phyloP scores from a whole-genome alignment of 2,329 filamentous ascomycete genomes.

The Aspergillus amoenus region DNA sequence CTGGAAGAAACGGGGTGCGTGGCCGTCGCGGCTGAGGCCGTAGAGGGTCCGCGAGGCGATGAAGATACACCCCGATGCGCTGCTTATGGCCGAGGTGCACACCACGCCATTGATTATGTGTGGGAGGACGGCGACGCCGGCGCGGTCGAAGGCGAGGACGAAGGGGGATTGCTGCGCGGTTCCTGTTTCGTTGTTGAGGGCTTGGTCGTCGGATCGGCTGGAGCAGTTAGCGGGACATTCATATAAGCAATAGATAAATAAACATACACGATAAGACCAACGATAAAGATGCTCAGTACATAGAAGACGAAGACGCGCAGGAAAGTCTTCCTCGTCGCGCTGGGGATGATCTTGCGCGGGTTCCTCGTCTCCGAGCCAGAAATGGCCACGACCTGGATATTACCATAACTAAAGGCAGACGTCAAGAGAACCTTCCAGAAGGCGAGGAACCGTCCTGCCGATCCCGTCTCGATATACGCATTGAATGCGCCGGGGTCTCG shows the following conservation, averaged over 20 bases:
- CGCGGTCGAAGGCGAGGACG: background rate
- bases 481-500: constrained; percentile 15
- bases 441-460: constrained; percentile 20
- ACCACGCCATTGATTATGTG: constrained; percentile 6
- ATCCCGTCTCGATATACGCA: constrained; percentile 13
- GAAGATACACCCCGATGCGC: background rate
- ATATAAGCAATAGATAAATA: no score
- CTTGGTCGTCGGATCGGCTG: background rate
- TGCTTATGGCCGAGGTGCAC: background rate
- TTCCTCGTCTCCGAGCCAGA: background rate
- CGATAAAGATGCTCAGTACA: background rate
- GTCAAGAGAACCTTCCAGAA: constrained; percentile 14
- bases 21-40: background rate
- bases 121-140: constrained; percentile 2
- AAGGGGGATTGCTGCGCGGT: background rate
- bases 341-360: background rate
- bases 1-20: constrained; percentile 3
- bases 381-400: background rate
- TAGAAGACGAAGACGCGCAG: background rate
- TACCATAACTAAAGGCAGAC: background rate
- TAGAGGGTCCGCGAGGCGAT: constrained; percentile 3
- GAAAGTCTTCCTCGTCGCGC: background rate
- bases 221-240: background rate
- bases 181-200: background rate
- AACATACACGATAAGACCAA: background rate